These are phyloP conservation scores for Metarhizium robertsii DNA, from an alignment of 2,329 filamentous ascomycete species.

Conservation along the genomic window DNA sequence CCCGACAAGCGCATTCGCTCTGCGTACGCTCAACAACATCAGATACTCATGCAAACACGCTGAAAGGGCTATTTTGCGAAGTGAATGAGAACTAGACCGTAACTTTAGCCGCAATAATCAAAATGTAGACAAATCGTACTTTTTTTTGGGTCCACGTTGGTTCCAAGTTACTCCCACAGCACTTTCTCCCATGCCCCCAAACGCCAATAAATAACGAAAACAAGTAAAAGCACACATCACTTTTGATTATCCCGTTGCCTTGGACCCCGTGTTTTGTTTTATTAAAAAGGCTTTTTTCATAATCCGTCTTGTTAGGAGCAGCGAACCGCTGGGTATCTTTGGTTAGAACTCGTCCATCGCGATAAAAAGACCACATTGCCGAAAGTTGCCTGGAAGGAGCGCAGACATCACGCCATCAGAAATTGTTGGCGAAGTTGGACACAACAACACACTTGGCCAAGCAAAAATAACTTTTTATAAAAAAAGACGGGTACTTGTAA, in stretches of 20 bases:
- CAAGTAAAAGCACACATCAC: not conserved
- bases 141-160: not conserved
- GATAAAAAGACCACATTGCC: not conserved
- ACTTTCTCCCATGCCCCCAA: not conserved
- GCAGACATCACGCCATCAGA: constrained; percentile 3
- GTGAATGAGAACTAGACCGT: not conserved
- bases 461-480: constrained; percentile 7
- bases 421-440: not conserved
- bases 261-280: not conserved
- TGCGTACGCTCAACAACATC: not conserved
- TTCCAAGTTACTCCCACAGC: not conserved
- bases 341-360: not conserved
- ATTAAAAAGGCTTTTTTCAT: not conserved
- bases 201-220: not conserved
- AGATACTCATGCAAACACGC: not conserved
- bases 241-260: not conserved
- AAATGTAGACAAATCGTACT: not conserved
- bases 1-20: not conserved
- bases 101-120: not conserved
- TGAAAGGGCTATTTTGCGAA: not conserved
- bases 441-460: constrained; percentile 5
- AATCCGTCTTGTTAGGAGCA: not conserved
- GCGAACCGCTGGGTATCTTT: not conserved
- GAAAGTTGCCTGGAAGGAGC: not conserved
- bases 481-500: constrained; percentile 2